Evolutionary conservation across 1,284 basidiomycete species (phyloP).

Genomic region (Limonomyces culmigenus): DNA sequence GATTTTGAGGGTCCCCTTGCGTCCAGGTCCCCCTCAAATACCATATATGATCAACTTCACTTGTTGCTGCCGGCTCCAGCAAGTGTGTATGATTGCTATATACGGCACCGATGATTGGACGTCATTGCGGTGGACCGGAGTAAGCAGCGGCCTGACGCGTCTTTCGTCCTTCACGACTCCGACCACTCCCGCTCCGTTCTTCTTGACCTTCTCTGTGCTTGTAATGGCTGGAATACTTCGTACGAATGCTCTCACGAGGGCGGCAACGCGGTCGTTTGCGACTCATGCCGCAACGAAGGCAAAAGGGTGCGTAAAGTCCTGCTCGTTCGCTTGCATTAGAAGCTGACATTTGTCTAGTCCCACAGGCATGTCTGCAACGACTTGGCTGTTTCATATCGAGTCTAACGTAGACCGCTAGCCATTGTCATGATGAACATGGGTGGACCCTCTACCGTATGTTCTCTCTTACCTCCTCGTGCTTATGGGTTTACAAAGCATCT

Average conservation of each 20-base stretch:
- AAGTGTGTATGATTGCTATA: too few species aligned
- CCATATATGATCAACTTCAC: too few species aligned
- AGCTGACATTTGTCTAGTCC: slow-evolving; percentile 21
- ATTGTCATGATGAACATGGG: slow-evolving; percentile 99
- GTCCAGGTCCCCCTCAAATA: too few species aligned
- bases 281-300: slow-evolving; percentile 13
- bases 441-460: slow-evolving; percentile 80
- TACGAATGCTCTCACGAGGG: background rate
- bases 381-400: background rate
- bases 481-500: slow-evolving; percentile 3
- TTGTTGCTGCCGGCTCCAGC: too few species aligned
- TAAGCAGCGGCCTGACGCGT: too few species aligned
- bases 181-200: background rate
- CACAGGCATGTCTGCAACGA: slow-evolving; percentile 29
- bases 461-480: slow-evolving; percentile 6
- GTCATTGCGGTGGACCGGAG: too few species aligned
- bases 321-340: background rate
- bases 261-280: background rate
- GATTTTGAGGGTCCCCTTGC: too few species aligned
- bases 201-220: background rate
- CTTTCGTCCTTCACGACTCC: too few species aligned
- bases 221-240: background rate
- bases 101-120: too few species aligned
- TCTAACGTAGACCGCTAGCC: slow-evolving; percentile 24
- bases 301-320: slow-evolving; percentile 16